A percentile compares a stretch with the other conserved stretches of the same genome.
These are phyloP conservation scores for Eutrema japonicum DNA, from an alignment of 345 rosid species.

Conservation along the genomic window DNA sequence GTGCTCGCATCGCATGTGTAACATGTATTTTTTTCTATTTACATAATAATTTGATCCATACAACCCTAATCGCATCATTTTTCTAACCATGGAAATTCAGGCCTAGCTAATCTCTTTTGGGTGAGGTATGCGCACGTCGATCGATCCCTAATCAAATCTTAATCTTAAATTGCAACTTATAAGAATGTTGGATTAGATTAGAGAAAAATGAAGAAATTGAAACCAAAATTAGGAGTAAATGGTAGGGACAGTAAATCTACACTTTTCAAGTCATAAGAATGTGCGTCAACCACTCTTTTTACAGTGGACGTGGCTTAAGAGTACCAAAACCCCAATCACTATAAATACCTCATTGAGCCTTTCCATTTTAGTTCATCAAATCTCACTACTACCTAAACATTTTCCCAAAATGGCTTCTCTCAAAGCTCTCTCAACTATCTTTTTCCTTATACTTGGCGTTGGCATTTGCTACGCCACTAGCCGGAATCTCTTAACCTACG, in stretches of 20 bases:
- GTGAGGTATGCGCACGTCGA: too few species aligned
- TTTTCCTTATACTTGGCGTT: slow-evolving; percentile 43
- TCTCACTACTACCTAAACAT: not conserved
- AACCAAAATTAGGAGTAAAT: slow-evolving; percentile 12
- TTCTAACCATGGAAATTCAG: too few species aligned
- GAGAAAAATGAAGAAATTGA: not conserved
- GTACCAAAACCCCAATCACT: slow-evolving; percentile 34
- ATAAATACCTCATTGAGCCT: slow-evolving; percentile 39
- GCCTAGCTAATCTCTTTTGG: too few species aligned
- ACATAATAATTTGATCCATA: too few species aligned
- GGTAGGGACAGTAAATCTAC: slow-evolving; percentile 41
- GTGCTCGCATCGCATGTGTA: too few species aligned
- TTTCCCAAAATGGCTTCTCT: slow-evolving; percentile 38
- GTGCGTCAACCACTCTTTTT: slow-evolving; percentile 28
- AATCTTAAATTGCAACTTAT: not conserved
- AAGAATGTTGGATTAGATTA: not conserved
- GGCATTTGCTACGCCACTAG: slow-evolving; percentile 48
- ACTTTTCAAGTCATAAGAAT: slow-evolving; percentile 33
- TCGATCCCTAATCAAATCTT: too few species aligned
- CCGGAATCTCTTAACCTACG: slow-evolving; percentile 43
- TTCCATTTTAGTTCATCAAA: slow-evolving; percentile 36
- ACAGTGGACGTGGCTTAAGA: slow-evolving; percentile 26
- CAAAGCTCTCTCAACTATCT: slow-evolving; percentile 43
- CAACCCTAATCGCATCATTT: too few species aligned
- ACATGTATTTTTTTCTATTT: too few species aligned